Percentiles rank a stretch among this genome's conserved stretches.
phyloP scores from a whole-genome alignment of 768 basidiomycete genomes.

The Boletus rubroflammeus region DNA sequence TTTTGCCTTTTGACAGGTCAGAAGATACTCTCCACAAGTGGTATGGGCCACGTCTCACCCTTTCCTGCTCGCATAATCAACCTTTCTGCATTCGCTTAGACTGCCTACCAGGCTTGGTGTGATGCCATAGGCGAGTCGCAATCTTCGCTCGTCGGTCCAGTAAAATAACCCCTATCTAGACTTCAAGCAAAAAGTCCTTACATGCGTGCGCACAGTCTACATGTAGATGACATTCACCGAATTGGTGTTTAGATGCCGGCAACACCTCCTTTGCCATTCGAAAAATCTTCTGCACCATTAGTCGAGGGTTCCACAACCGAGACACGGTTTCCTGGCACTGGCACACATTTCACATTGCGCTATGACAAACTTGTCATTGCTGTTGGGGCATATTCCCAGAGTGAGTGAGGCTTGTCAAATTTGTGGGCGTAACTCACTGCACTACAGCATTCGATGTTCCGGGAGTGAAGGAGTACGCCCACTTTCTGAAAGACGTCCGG shows the following conservation, averaged over 20 bases:
- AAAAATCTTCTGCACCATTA: conserved; percentile 14
- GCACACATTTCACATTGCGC: conserved; percentile 49
- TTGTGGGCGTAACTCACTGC: not conserved
- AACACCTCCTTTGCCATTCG: conserved; percentile 42
- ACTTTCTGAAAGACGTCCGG: conserved; percentile 78
- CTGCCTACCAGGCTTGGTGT: conserved; percentile 72
- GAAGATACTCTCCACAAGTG: conserved; percentile 53
- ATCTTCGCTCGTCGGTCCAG: not conserved
- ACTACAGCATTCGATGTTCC: conserved; percentile 61
- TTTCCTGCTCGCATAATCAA: not conserved
- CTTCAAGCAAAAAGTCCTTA: conserved; percentile 54
- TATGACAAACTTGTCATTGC: conserved; percentile 85
- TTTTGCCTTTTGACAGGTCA: conserved; percentile 37
- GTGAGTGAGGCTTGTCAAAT: conserved; percentile 37
- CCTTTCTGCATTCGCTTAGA: conserved; percentile 32
- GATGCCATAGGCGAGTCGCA: conserved; percentile 55
- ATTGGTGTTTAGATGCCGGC: conserved; percentile 53
- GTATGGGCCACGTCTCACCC: conserved; percentile 32
- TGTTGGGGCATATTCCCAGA: conserved; percentile 83
- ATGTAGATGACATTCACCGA: not conserved
- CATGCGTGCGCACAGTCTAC: conserved; percentile 49
- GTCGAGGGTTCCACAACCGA: conserved; percentile 17
- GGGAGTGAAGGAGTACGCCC: conserved; percentile 76
- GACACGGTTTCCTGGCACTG: conserved; percentile 17
- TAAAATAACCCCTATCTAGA: conserved; percentile 36